These are phyloP conservation scores for Yamadazyma trypodendri DNA, from an alignment of 1,139 yeast species.

Conservation along the genomic window DNA sequence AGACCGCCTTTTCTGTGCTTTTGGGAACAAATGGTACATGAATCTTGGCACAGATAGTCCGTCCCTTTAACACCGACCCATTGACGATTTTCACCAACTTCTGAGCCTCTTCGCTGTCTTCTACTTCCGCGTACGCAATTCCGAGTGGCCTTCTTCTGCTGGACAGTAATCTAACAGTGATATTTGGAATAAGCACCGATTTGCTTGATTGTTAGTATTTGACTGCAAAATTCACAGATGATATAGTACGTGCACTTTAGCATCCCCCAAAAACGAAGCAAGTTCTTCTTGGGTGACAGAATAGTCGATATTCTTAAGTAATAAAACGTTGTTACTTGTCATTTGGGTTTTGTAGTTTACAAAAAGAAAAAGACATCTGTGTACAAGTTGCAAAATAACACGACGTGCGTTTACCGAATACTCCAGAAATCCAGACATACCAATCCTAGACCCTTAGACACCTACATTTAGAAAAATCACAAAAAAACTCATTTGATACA, in stretches of 20 bases:
- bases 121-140: constrained; percentile 64
- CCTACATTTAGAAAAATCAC: not conserved
- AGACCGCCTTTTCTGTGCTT: not conserved
- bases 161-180: constrained; percentile 46
- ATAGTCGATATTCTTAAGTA: constrained; percentile 41
- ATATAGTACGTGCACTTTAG: constrained; percentile 16
- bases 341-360: not conserved
- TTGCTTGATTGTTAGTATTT: constrained; percentile 18
- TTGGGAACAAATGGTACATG: constrained; percentile 42
- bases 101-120: constrained; percentile 47
- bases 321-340: constrained; percentile 10
- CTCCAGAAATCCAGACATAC: too few relatives aligned
- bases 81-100: constrained; percentile 42
- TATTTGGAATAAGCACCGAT: constrained; percentile 51
- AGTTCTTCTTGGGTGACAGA: constrained; percentile 46
- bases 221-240: not conserved
- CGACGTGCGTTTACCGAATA: too few relatives aligned
- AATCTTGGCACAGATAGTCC: constrained; percentile 35
- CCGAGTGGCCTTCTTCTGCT: constrained; percentile 53
- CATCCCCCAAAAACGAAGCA: constrained; percentile 27
- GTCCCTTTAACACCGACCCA: constrained; percentile 38
- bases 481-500: too few relatives aligned
- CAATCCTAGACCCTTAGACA: too few relatives aligned
- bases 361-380: not conserved
- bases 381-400: constrained; percentile 2